These are phyloP conservation scores for Plasmopara halstedii DNA, from an alignment of 352 stramenopile genomes.

Conservation along the genomic window DNA sequence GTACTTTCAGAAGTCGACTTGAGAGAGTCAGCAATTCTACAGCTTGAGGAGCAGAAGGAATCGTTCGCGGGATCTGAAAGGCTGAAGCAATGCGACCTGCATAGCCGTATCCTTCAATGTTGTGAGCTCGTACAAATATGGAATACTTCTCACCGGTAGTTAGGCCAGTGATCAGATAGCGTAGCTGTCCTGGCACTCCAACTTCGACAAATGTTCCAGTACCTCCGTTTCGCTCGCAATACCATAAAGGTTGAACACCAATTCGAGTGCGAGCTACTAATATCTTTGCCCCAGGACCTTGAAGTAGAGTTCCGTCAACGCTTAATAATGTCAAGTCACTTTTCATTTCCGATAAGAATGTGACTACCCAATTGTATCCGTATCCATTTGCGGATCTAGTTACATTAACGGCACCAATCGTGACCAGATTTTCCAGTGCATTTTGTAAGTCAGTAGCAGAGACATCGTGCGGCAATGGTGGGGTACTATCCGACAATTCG, in stretches of 20 bases:
- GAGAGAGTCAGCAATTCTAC: slow-evolving; percentile 57
- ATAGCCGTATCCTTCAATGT: slow-evolving; percentile 48
- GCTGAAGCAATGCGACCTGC: slow-evolving; percentile 36
- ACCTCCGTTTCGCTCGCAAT: slow-evolving; percentile 56
- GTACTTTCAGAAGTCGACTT: slow-evolving; percentile 63
- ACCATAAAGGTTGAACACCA: slow-evolving; percentile 65
- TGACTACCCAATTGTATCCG: slow-evolving; percentile 94
- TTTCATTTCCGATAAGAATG: slow-evolving; percentile 87
- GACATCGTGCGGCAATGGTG: slow-evolving; percentile 80
- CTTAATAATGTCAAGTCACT: slow-evolving; percentile 72
- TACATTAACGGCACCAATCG: slow-evolving; percentile 86
- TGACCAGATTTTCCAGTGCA: slow-evolving; percentile 86
- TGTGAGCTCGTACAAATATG: slow-evolving; percentile 56
- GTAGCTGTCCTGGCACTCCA: slow-evolving; percentile 17
- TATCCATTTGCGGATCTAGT: slow-evolving; percentile 86
- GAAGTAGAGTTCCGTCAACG: slow-evolving; percentile 87
- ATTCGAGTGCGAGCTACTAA: slow-evolving; percentile 58
- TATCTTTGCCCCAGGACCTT: slow-evolving; percentile 83
- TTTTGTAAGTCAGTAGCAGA: slow-evolving; percentile 72
- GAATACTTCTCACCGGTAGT: slow-evolving; percentile 53
- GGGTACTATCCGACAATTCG: slow-evolving; percentile 75
- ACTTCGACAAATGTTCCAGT: slow-evolving; percentile 28
- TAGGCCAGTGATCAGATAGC: slow-evolving; percentile 36
- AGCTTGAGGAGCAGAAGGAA: slow-evolving; percentile 23
- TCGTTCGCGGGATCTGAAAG: slow-evolving; percentile 52